Evolutionary conservation across 306 rosid genomes (phyloP).

Genomic region (Prunus campanulata): DNA sequence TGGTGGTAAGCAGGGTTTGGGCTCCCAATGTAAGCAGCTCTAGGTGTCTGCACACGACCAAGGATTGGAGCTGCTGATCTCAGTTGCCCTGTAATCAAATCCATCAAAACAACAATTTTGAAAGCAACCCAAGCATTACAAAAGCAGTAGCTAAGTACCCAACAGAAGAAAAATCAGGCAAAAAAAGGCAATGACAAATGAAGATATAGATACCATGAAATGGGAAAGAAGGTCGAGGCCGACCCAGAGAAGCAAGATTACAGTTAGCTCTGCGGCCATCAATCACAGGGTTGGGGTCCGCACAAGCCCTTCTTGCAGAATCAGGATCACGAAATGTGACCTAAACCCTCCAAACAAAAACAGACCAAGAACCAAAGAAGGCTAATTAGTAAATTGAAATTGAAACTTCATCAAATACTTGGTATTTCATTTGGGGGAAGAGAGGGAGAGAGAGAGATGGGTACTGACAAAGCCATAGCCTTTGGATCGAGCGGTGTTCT

Average conservation of each 20-base stretch:
- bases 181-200: not conserved
- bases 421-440: not conserved
- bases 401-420: not conserved
- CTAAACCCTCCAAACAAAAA: slow-evolving; percentile 24
- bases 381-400: not conserved
- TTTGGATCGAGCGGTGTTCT: slow-evolving; percentile 34
- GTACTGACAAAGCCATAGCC: slow-evolving; percentile 44
- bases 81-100: slow-evolving; percentile 11
- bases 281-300: slow-evolving; percentile 59
- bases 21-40: slow-evolving; percentile 21
- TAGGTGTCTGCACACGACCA: slow-evolving; percentile 15
- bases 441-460: not conserved
- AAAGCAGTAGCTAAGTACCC: not conserved
- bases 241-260: slow-evolving; percentile 35
- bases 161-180: not conserved
- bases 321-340: slow-evolving; percentile 72
- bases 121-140: not conserved
- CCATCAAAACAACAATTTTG: not conserved
- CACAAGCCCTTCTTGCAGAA: slow-evolving; percentile 65
- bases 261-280: slow-evolving; percentile 78
- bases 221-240: slow-evolving; percentile 14
- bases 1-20: slow-evolving; percentile 19
- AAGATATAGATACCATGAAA: slow-evolving; percentile 3
- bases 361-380: not conserved
- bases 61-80: slow-evolving; percentile 14